Base-by-base conservation (phyloP, 2,329 filamentous ascomycete species). In the Colletotrichum zoysiae region DNA sequence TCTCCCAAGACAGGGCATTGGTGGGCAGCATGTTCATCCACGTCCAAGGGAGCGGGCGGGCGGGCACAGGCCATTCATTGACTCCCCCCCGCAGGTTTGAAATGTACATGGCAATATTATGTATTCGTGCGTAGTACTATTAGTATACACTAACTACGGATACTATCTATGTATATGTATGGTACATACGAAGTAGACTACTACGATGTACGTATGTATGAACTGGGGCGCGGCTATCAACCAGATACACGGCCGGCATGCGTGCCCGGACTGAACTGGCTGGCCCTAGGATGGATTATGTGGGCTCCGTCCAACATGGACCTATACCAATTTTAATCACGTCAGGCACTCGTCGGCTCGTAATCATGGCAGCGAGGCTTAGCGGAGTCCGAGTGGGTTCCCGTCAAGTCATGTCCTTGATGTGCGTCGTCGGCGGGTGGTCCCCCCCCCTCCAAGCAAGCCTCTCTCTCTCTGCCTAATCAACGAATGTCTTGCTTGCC, bases 251-350 rank as follows among this genome's bases (percentile, higher is more conserved):
- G n/a, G 23, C 50, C 60, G n/a, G 23, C 50, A 51, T 70, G 55
- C 62, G 68, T 59, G 65, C 58, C 69, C 40, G 56, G 58, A 68
- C 65, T 71, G 58, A 58, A 26, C 50, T 46, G 44, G 65, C 58
- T 53, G 69, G 30, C 30, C 4, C 30, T 30, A 30, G 30, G 30
- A 30, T 55, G 51, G 40, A 71, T 30, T 30, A 30, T 63, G 69
- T 71, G 58, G 69, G 51, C 14, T 71, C 68, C 68, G 46, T 67
- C 50, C 38, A 70, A 63, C 65, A 53, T 68, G 65, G 65, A 51
- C 69, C 69, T 68, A 53, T 44, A 8, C 69, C 69, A 71, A 71
- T 71, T 71, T 71, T 68, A 71, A 71, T 71, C 69, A 71, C 69
- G 65, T 64, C 69, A 71, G 69, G 65, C 69, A 44, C 65, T 53